Evolutionary conservation across 2,329 filamentous ascomycete genomes (phyloP).

Genomic region (Dryadomyces sulphureus): DNA sequence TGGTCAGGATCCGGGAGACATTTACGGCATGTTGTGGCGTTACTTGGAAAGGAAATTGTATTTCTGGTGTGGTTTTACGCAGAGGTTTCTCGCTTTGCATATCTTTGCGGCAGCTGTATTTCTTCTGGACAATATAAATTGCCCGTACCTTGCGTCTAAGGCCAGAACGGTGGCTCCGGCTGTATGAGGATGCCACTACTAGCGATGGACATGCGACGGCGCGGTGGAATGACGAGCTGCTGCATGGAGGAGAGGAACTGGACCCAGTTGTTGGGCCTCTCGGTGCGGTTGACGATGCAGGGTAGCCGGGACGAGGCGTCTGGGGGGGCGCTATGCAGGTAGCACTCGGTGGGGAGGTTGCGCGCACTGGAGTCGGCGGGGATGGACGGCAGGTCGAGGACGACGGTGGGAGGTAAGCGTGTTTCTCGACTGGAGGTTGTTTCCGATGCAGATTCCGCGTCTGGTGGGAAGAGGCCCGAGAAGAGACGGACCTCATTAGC

Average conservation of each 20-base stretch:
- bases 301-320: background rate
- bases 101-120: background rate
- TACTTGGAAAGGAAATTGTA: background rate
- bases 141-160: background rate
- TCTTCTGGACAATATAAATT: background rate
- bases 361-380: background rate
- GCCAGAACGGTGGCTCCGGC: background rate
- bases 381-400: constrained; percentile 2
- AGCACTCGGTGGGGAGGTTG: background rate
- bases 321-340: background rate
- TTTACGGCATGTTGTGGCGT: background rate
- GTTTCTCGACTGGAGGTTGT: background rate
- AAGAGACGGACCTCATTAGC: constrained; percentile 17
- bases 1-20: too few species aligned
- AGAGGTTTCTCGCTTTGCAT: background rate
- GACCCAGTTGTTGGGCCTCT: constrained; percentile 1
- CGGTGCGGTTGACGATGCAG: constrained; percentile 2
- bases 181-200: background rate
- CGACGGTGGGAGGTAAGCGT: background rate
- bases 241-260: background rate
- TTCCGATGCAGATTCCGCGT: background rate
- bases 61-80: background rate
- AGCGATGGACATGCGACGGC: background rate
- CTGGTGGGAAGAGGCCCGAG: constrained; percentile 8
- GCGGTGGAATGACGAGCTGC: background rate